Evolutionary conservation across 2,329 filamentous ascomycete species (phyloP), one percentile per base, ranked within the genome.

Genomic region (Incumbomyces lentus): DNA sequence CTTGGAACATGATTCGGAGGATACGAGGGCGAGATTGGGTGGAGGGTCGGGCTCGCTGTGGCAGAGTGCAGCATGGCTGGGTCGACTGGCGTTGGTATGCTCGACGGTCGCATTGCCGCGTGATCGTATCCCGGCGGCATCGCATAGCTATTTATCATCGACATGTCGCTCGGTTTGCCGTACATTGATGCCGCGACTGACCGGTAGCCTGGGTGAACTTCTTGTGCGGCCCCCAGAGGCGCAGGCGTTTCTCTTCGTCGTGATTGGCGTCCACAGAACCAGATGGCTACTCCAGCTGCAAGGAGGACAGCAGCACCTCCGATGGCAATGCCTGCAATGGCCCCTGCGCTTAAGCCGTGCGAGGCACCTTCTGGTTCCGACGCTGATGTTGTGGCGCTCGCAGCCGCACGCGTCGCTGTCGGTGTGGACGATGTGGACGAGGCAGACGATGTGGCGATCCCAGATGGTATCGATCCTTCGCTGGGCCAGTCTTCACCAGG

Each of bases 401-500:
- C 31, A 18, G 39, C 11, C 17, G 49, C 13, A 11, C 8, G 17
- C 17, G 49, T 16, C 40, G 48, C n/a, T 6, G 31, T 6, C 3
- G 44, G 22, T 38, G 35, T 42, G n/a, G 38, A 14, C 5, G 45
- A 37, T 17, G 34, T 43, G 12, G 44, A 22, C 5, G 45, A 37
- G 13, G 34, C 36, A 8, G 44, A 22, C 5, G 22, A 26, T 26
- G 4, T 26, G 19, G 35, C 40, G 13, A 40, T 19, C 8, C 22
- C 45, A 16, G 26, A 34, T 8, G 42, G 42, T 13, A 45, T 37
- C 8, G 34, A 17, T 30, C 33, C 42, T 37, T 57, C 55, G 6
- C 47, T 39, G 14, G 53, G 53, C 49, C 49, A 55, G 10, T 50
- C 44, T 38, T 57, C 42, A 26, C 55, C 55, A 10, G 55, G 55